Conservation (phyloP, 2,329 filamentous ascomycete species). For the Fusarium agapanthi region DNA sequence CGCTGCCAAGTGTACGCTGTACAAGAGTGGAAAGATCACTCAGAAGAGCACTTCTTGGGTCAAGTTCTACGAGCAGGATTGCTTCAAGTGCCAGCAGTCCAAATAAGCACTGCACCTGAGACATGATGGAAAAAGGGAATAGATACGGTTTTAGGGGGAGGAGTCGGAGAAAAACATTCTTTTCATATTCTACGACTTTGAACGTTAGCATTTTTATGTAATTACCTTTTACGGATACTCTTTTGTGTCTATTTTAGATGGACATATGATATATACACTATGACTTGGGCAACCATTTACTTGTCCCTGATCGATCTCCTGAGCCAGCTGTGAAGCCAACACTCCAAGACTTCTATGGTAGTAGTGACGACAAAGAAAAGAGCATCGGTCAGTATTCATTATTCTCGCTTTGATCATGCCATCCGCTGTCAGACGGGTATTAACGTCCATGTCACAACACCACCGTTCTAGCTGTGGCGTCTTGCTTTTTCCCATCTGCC, state of each 20-base stretch:
- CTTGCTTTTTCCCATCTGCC: not conserved
- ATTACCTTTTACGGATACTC: conserved; percentile 15
- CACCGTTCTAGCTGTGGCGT: not conserved
- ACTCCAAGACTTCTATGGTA: not conserved
- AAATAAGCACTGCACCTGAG: not conserved
- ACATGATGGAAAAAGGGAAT: not conserved
- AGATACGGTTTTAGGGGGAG: not conserved
- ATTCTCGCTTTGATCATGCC: not conserved
- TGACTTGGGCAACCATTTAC: conserved; percentile 26
- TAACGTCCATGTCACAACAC: not conserved
- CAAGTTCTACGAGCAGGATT: conserved; percentile 28
- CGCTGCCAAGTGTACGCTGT: conserved; percentile 25
- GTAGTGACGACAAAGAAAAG: not conserved
- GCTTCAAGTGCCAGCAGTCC: conserved; percentile 18
- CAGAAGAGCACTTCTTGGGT: not conserved
- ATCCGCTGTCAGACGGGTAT: not conserved
- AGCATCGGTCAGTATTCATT: not conserved
- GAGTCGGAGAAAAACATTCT: not conserved
- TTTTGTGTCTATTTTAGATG: conserved; percentile 5
- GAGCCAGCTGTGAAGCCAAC: not conserved
- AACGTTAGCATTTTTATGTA: conserved; percentile 29
- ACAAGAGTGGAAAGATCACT: conserved; percentile 13
- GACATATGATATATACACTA: conserved; percentile 20
- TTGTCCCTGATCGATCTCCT: conserved; percentile 3
- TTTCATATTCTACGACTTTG: conserved; percentile 20